phyloP scores from a whole-genome alignment of 2,329 filamentous ascomycete genomes.

The Sclerotinia borealis region DNA sequence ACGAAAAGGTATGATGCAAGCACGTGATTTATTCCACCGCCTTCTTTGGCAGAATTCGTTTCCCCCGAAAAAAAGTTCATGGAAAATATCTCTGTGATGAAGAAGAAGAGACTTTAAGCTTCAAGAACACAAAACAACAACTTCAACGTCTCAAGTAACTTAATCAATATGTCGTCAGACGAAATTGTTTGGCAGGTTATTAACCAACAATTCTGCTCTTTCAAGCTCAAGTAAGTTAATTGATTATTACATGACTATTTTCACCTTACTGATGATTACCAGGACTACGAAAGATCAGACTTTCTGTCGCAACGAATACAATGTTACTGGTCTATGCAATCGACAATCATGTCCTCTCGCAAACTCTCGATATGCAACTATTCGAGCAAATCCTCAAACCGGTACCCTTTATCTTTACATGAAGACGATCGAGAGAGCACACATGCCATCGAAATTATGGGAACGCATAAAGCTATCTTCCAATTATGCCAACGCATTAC shows the following conservation, averaged over 20 bases:
- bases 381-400: constrained; percentile 74
- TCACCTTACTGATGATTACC: constrained; percentile 27
- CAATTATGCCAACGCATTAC: constrained; percentile 85
- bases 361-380: constrained; percentile 87
- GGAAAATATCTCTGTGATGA: constrained; percentile 7
- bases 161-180: constrained; percentile 69
- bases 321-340: constrained; percentile 77
- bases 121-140: neutral
- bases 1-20: neutral
- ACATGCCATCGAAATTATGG: constrained; percentile 89
- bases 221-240: constrained; percentile 74
- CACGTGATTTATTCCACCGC: neutral
- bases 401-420: constrained; percentile 91
- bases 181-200: constrained; percentile 98
- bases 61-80: constrained; percentile 8
- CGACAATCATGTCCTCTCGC: constrained; percentile 85
- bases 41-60: neutral
- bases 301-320: constrained; percentile 95
- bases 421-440: constrained; percentile 86
- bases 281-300: constrained; percentile 80
- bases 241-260: constrained; percentile 13
- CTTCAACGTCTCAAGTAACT: neutral
- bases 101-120: neutral
- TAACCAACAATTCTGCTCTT: constrained; percentile 90
- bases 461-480: constrained; percentile 83